phyloP scores from a whole-genome alignment of 208 protist genomes.

The Angomonas deanei region DNA sequence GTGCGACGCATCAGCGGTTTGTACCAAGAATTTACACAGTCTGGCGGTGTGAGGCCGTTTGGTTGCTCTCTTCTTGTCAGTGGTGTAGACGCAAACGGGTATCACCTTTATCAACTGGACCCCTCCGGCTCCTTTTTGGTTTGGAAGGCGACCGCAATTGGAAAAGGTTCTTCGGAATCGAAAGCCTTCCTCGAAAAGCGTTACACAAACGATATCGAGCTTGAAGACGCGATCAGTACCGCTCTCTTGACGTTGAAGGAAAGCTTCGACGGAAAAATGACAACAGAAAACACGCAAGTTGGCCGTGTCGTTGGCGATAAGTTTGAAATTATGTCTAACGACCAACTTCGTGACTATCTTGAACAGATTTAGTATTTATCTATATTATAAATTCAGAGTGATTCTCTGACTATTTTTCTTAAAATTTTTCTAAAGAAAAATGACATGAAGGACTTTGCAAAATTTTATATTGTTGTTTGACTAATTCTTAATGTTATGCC shows the following conservation, averaged over 20 bases:
- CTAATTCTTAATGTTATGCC: too few relatives aligned
- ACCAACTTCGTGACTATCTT: conserved; percentile 82
- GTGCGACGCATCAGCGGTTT: conserved; percentile 96
- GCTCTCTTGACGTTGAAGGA: conserved; percentile 99
- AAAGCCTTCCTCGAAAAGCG: conserved; percentile 99
- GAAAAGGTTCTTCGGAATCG: conserved; percentile 95
- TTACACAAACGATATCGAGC: conserved; percentile 97
- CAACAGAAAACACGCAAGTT: conserved; percentile 98
- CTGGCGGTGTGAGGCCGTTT: conserved; percentile 99
- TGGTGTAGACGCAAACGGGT: conserved; percentile 93
- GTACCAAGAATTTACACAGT: conserved; percentile 99
- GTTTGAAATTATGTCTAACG: conserved; percentile 75
- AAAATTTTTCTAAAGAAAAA: conserved; percentile 1
- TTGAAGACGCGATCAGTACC: conserved; percentile 99
- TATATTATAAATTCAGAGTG: conserved; percentile 1
- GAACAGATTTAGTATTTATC: conserved; percentile 67
- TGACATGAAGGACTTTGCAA: too few relatives aligned
- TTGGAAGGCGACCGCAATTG: conserved; percentile 99
- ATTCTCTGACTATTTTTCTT: background rate
- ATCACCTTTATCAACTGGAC: conserved; percentile 99
- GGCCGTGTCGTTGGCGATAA: conserved; percentile 89
- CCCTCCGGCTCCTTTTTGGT: conserved; percentile 98
- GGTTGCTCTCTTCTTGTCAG: conserved; percentile 99
- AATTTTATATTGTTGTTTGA: too few relatives aligned
- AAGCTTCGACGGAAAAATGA: conserved; percentile 95